Evolutionary conservation across 2,329 filamentous ascomycete species (phyloP), one percentile per base, ranked within the genome.

Genomic region (Pseudogymnoascus sp.): DNA sequence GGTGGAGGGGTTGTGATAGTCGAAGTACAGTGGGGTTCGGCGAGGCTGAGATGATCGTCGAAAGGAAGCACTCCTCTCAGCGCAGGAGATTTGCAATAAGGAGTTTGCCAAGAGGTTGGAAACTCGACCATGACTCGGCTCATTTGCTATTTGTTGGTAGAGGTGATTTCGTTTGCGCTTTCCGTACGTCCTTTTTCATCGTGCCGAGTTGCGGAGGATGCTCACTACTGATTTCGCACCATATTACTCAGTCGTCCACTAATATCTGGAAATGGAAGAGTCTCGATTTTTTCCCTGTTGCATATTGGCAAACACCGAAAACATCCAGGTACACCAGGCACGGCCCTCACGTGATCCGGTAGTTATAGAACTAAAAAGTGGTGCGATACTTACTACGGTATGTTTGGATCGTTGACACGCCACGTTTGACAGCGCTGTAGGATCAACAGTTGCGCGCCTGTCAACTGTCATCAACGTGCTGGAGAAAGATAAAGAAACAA

Each of bases 101-200:
- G 43, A 50, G 22, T 15, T 15, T 15, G 43, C 43, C 43, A 50
- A 50, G 43, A 50, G 3, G 43, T 50, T 50, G 43, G 43, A 50
- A 50, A 50, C 43, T 50, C 43, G 43, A 50, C 43, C 43, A 50
- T 50, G 43, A 50, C 43, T 50, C 43, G 25, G 43, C 43, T 50
- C 43, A 50, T 50, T 30, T 50, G 22, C 43, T 50, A 25, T 50
- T 50, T 50, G 43, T 6, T 30, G 43, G 41, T n/a, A 50, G 14
- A 6, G 43, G 43, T 30, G 43, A 50, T 50, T 50, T 30, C 43
- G 43, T 50, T 50, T 28, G 11, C 14, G 9, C 8, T 15, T 50
- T 15, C 22, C 15, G 43, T 50, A 50, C 43, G 15, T 30, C n/a
- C 22, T 50, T 43, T 43, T 25, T 25, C 39, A 43, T 11, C 43